These are phyloP conservation scores for Leccinum solheimii DNA, from an alignment of 1,284 basidiomycete genomes.

Conservation along the genomic window DNA sequence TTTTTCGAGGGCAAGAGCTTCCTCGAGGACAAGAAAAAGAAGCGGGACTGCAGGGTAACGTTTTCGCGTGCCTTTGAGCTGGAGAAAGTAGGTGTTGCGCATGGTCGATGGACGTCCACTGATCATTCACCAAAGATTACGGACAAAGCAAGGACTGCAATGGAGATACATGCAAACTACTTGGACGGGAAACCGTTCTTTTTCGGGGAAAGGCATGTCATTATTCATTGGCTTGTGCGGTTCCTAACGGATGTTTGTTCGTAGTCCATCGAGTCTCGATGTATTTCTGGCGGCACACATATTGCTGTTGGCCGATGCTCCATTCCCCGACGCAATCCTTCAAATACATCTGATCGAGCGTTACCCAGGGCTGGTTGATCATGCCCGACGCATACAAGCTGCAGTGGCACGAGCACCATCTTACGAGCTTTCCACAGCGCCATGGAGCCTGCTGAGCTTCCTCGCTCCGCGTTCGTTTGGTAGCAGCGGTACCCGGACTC, in stretches of 20 bases:
- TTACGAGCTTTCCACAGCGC: slow-evolving; percentile 14
- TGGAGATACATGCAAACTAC: slow-evolving; percentile 60
- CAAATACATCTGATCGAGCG: slow-evolving; percentile 51
- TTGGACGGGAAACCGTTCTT: slow-evolving; percentile 55
- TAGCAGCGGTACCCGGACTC: background rate
- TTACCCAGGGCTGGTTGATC: slow-evolving; percentile 56
- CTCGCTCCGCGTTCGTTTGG: slow-evolving; percentile 20
- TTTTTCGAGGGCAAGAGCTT: slow-evolving; percentile 36
- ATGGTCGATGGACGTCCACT: slow-evolving; percentile 3
- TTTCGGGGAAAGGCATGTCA: slow-evolving; percentile 45
- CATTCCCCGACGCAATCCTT: slow-evolving; percentile 62
- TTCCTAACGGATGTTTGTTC: background rate
- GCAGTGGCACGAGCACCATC: slow-evolving; percentile 29
- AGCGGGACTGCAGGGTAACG: slow-evolving; percentile 42
- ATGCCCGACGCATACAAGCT: slow-evolving; percentile 52
- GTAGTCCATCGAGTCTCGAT: slow-evolving; percentile 62
- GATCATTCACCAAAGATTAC: slow-evolving; percentile 45
- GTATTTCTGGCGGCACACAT: slow-evolving; percentile 66
- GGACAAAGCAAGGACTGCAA: slow-evolving; percentile 54
- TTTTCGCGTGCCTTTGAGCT: slow-evolving; percentile 57
- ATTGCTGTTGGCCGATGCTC: slow-evolving; percentile 56
- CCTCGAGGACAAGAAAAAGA: slow-evolving; percentile 40
- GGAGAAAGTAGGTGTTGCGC: slow-evolving; percentile 51
- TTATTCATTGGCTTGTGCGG: background rate
- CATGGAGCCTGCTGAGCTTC: slow-evolving; percentile 24